Conservation (phyloP, 345 rosid species). For the Pugionium cornutum region DNA sequence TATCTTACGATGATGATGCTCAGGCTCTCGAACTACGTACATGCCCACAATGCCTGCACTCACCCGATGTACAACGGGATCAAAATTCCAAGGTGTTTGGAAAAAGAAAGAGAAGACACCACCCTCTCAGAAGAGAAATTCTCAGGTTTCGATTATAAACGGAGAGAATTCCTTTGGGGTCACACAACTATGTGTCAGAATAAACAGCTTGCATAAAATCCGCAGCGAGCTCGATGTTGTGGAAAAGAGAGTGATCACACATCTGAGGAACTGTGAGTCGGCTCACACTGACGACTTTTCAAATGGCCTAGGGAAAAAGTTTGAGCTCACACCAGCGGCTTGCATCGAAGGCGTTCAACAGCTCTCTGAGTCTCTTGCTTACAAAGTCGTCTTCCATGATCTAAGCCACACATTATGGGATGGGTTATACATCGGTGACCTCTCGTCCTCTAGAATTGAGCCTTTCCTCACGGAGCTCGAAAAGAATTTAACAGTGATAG, state of each 20-base stretch:
- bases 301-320: slow-evolving; percentile 76
- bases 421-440: slow-evolving; percentile 82
- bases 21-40: slow-evolving; percentile 77
- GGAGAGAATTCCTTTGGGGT: slow-evolving; percentile 69
- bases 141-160: slow-evolving; percentile 68
- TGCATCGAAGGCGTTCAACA: slow-evolving; percentile 91
- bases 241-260: slow-evolving; percentile 87
- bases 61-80: slow-evolving; percentile 73
- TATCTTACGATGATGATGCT: slow-evolving; percentile 33
- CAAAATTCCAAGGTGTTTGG: slow-evolving; percentile 90
- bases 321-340: slow-evolving; percentile 77
- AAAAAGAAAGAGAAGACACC: slow-evolving; percentile 90
- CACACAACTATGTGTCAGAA: slow-evolving; percentile 74
- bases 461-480: slow-evolving; percentile 79
- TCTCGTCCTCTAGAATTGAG: slow-evolving; percentile 69
- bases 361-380: slow-evolving; percentile 78
- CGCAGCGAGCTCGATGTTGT: slow-evolving; percentile 69
- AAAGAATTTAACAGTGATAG: slow-evolving; percentile 55
- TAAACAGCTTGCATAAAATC: slow-evolving; percentile 77
- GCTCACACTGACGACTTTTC: slow-evolving; percentile 86
- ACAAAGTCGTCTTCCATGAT: slow-evolving; percentile 83
- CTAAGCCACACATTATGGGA: slow-evolving; percentile 84
- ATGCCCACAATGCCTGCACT: slow-evolving; percentile 94
- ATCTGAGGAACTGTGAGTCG: slow-evolving; percentile 88
- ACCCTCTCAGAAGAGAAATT: slow-evolving; percentile 63